A percentile compares a stretch with the other conserved stretches of the same genome.
Evolutionary conservation across 2,329 filamentous ascomycete genomes (phyloP).

Genomic region (Leptographium radiaticola): DNA sequence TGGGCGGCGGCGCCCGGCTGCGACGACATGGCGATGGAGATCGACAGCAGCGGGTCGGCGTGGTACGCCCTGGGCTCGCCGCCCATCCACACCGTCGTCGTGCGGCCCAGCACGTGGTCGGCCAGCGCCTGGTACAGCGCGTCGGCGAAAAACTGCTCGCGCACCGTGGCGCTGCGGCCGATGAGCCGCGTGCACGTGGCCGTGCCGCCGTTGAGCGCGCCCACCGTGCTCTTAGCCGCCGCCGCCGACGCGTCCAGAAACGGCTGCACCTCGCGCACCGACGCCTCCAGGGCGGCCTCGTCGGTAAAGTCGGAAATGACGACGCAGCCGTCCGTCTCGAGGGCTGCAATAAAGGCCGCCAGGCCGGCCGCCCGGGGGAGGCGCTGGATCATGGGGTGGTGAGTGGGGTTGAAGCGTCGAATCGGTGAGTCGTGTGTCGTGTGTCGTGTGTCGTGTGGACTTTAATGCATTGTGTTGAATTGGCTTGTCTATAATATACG

Average conservation of each 20-base stretch:
- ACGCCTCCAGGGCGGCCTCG: neutral
- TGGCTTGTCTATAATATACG: no score
- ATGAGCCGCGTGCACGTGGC: constrained; percentile 2
- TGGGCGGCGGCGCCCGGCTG: constrained; percentile 1
- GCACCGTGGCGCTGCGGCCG: constrained; percentile 3
- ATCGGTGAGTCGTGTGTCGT: no score
- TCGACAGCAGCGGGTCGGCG: constrained; percentile 4
- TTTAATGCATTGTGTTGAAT: no score
- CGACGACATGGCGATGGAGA: constrained; percentile 5
- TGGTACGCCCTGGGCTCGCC: neutral
- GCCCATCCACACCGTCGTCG: constrained; percentile 2
- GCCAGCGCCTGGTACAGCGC: constrained; percentile 1
- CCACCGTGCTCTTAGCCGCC: constrained; percentile 1
- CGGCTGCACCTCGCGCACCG: neutral
- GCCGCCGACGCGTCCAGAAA: neutral
- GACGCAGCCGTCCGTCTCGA: constrained; percentile 1
- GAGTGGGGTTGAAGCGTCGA: no score
- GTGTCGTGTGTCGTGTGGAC: no score
- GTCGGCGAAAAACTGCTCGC: constrained; percentile 3
- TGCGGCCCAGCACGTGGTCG: constrained; percentile 1
- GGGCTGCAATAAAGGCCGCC: constrained; percentile 1
- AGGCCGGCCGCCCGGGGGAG: neutral
- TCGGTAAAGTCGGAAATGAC: constrained; percentile 2
- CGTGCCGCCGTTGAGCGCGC: constrained; percentile 3
- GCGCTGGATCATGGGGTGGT: constrained; percentile 1